Evolutionary conservation across 495 filamentous ascomycete genomes (phyloP), one percentile per base, ranked within the genome.

Genomic region (Chaetomium fimeti): DNA sequence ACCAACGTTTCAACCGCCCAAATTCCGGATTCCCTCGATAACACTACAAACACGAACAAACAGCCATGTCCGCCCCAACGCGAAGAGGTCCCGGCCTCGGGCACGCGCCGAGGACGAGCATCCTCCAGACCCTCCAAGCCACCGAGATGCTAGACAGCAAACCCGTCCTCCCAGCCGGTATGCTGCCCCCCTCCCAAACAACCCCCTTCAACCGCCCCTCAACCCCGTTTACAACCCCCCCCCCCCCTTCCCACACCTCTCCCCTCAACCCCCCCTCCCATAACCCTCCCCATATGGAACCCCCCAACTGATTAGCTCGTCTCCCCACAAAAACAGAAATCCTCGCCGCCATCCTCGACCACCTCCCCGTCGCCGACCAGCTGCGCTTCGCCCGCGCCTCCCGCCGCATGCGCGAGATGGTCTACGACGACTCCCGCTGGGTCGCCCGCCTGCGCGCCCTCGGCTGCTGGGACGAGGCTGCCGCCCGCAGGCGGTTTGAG

Each of bases 361-460:
- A 93, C 77, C 85, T 97, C 64, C 87, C 91, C 36, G 83, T 95
- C 43, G 79, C 88, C 61, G 93, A 96, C 70, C 87, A 94, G 48
- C 81, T 97, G 65, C 85, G 87, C 59, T 93, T 90, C 73, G 94
- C 94, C n/a, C 87, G 88, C 32, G 88, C 90, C 32, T 97, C 92
- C 60, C 89, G 86, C 74, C 90, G 92, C 52, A 87, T 96, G 83
- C 89, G 89, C 68, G 94, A 99, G 75, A 99, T 99, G 92, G 95
- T 95, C 13, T 98, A 98, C 78, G 95, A 99, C 81, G 94, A 99
- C 74, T 90, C 91, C 22, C 84, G 93, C 78, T 99, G 94, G 94
- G 88, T 97, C 53, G 87, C 89, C 60, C 84, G 87, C 64, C 77
- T 99, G 38, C 86, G 89, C 69, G 82, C 81, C 32, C 96, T 99